Percentiles rank a stretch among this genome's conserved stretches.
Conservation (phyloP, 202 grass and related monocot species). For the Carex arenaria region DNA sequence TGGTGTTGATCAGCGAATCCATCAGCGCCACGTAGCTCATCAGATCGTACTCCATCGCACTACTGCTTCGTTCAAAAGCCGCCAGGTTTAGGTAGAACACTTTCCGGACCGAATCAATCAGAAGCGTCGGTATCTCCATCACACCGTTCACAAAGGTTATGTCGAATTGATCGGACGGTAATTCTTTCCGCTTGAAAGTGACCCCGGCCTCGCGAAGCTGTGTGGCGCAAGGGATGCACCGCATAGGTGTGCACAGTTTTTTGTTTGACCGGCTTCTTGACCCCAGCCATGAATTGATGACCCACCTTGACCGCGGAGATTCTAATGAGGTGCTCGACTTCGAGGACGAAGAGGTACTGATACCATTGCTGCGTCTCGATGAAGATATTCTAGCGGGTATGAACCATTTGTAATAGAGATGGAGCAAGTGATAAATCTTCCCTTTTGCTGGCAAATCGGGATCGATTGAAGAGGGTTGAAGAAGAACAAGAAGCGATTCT, state of each 20-base stretch:
- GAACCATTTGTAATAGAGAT: slow-evolving; percentile 76
- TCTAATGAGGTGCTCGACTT: neutral
- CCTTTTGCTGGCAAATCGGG: slow-evolving; percentile 23
- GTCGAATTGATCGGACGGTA: neutral
- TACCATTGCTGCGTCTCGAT: neutral
- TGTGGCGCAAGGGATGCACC: slow-evolving; percentile 32
- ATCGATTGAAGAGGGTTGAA: slow-evolving; percentile 40
- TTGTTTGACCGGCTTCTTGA: slow-evolving; percentile 12
- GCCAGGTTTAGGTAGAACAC: slow-evolving; percentile 23
- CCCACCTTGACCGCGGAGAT: neutral
- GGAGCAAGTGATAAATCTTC: slow-evolving; percentile 55
- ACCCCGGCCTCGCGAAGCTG: slow-evolving; percentile 34
- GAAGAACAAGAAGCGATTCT: slow-evolving; percentile 20
- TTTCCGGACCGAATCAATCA: slow-evolving; percentile 3
- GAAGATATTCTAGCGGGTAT: slow-evolving; percentile 17
- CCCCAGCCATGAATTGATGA: neutral
- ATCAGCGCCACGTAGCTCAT: slow-evolving; percentile 29
- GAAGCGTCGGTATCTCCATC: slow-evolving; percentile 4
- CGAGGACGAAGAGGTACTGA: neutral
- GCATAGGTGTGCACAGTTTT: neutral
- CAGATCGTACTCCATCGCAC: neutral
- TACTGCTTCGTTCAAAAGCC: slow-evolving; percentile 18
- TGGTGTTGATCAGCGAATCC: slow-evolving; percentile 20
- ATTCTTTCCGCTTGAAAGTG: neutral
- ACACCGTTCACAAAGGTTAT: slow-evolving; percentile 15